Percentiles rank a stretch among this genome's conserved stretches.
These are phyloP conservation scores for Phialocephala sp. DNA, from an alignment of 2,329 filamentous ascomycete species.

Conservation along the genomic window DNA sequence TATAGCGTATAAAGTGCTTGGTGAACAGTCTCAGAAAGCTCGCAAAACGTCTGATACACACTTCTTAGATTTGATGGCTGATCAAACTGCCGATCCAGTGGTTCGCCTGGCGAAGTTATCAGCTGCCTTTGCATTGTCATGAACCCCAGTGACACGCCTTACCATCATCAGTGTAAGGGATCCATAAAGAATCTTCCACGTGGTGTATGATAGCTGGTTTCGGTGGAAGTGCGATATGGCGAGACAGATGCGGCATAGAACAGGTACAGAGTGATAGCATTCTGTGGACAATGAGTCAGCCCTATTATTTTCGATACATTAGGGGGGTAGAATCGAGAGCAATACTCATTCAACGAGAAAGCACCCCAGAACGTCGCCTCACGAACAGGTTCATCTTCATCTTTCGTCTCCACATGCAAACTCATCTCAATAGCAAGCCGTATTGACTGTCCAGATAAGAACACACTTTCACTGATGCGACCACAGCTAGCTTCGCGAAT, in stretches of 20 bases:
- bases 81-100: slow-evolving; percentile 64
- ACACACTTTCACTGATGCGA: slow-evolving; percentile 74
- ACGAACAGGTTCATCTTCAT: slow-evolving; percentile 51
- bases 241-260: slow-evolving; percentile 64
- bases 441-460: slow-evolving; percentile 74
- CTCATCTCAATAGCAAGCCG: slow-evolving; percentile 65
- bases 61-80: slow-evolving; percentile 72
- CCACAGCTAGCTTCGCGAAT: slow-evolving; percentile 76
- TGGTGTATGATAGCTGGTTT: slow-evolving; percentile 66
- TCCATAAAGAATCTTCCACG: slow-evolving; percentile 62
- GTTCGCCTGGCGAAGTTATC: slow-evolving; percentile 32
- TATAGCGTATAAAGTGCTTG: slow-evolving; percentile 64
- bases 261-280: slow-evolving; percentile 71
- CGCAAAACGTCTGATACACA: slow-evolving; percentile 71
- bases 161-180: slow-evolving; percentile 44
- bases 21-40: slow-evolving; percentile 76
- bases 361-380: slow-evolving; percentile 59
- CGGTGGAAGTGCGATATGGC: slow-evolving; percentile 59
- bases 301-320: slow-evolving; percentile 36
- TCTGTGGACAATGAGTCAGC: slow-evolving; percentile 49
- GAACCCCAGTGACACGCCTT: slow-evolving; percentile 9
- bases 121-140: not conserved
- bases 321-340: slow-evolving; percentile 18
- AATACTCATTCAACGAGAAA: slow-evolving; percentile 60
- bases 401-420: slow-evolving; percentile 31